Evolutionary conservation across 2,329 filamentous ascomycete genomes (phyloP).

Genomic region (Tolypocladium album): DNA sequence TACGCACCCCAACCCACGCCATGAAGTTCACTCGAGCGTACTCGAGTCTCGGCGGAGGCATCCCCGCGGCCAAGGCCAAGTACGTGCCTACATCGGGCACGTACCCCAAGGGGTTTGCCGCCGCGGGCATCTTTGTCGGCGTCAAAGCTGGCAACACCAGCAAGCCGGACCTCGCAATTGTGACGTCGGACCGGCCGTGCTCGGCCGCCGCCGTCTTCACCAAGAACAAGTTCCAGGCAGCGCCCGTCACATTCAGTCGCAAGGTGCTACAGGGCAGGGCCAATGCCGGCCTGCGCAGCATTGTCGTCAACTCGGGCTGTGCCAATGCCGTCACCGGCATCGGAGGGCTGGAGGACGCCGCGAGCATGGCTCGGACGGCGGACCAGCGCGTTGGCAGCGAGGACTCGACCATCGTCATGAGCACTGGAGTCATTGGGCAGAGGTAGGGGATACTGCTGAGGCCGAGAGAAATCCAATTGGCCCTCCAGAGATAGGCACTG

Average conservation of each 20-base stretch:
- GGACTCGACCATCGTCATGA: conserved; percentile 82
- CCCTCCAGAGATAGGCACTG: conserved; percentile 1
- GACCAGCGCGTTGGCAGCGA: conserved; percentile 48
- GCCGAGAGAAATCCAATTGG: neutral
- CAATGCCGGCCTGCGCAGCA: conserved; percentile 62
- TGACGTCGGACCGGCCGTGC: conserved; percentile 79
- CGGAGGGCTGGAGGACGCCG: conserved; percentile 80
- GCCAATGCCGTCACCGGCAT: conserved; percentile 95
- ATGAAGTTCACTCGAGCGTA: conserved; percentile 25
- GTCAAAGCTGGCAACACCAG: conserved; percentile 89
- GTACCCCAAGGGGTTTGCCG: conserved; percentile 83
- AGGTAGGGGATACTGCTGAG: conserved; percentile 36
- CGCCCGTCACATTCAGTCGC: conserved; percentile 79
- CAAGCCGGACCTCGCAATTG: conserved; percentile 81
- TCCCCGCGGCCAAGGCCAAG: conserved; percentile 77
- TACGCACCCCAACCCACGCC: neutral
- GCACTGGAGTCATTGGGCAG: conserved; percentile 94
- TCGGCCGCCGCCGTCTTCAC: conserved; percentile 89
- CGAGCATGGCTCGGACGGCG: conserved; percentile 68
- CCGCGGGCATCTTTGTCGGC: conserved; percentile 79
- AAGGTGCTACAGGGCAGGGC: conserved; percentile 56
- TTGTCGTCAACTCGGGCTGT: conserved; percentile 91
- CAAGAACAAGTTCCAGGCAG: conserved; percentile 96
- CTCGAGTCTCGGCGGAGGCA: conserved; percentile 19
- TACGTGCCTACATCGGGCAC: conserved; percentile 78